Evolutionary conservation across 257 asterid species (phyloP), one percentile per base, ranked within the genome.

Genomic region (Nicotiana sylvestris): DNA sequence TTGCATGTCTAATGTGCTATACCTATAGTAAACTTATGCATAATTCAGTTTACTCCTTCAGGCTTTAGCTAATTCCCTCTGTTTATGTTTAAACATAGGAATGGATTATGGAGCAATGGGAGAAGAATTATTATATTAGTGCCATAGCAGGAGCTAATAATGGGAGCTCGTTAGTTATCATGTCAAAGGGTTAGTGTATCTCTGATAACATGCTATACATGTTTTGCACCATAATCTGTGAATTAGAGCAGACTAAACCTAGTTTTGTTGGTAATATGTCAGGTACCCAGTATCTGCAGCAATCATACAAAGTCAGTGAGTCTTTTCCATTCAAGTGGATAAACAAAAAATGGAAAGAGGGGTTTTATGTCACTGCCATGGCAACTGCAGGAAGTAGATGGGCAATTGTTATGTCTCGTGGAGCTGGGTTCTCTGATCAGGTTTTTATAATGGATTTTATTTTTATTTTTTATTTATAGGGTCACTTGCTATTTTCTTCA

Each of bases 271-370:
- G 66, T 16, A 66, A 77, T 27, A 55, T 74, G 25, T 4, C 83
- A 92, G 95, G 95, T 51, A 89, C 95, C 1, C 94, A 85, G 66
- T 92, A 91, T 85, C 81, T 87, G 68, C 97, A 92, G 85, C 97
- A 92, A 85, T 92, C 97, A 0, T 92, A 92, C 82, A 91, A 91
- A 90, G 93, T 90, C 61, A 88, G 97, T 17, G 93, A 89, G 66
- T 86, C 95, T 8, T 92, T 92, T 81, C 97, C 97, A 29, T 92
- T 89, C 81, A 92, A 92, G 85, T 92, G 97, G 97, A 91, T 92
- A 81, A 92, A 89, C 82, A 92, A 91, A 77, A 92, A 92, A 85
- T 92, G 97, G 97, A 86, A 86, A 55, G 93, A 91, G 82, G 97
- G 97, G 8, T 90, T 89, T 85, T 83, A 87, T 88, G 92, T 92